Percentiles rank a stretch among this genome's conserved stretches.
Conservation (phyloP, 352 stramenopile species). For the Globisporangium cylindrosporum region DNA sequence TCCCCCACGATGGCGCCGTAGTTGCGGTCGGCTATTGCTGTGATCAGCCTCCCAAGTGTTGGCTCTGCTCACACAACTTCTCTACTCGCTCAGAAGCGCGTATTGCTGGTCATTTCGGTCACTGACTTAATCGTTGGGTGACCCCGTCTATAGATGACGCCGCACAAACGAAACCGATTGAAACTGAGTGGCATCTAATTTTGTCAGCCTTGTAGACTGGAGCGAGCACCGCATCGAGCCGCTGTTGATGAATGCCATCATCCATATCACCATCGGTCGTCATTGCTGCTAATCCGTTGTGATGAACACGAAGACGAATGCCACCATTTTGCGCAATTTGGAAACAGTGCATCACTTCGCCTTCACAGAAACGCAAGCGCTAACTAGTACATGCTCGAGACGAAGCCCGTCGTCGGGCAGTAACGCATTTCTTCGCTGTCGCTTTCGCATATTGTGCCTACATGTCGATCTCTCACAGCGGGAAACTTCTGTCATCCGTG, state of each 20-base stretch:
- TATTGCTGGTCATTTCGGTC: background rate
- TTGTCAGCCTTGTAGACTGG: background rate
- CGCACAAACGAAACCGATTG: background rate
- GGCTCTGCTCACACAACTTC: background rate
- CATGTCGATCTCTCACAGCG: too few species aligned
- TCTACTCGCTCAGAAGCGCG: background rate
- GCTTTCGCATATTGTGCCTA: too few species aligned
- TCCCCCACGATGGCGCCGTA: background rate
- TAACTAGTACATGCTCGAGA: too few species aligned
- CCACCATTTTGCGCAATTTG: too few species aligned
- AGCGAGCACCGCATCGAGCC: background rate
- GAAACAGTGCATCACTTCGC: background rate
- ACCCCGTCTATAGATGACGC: constrained; percentile 5
- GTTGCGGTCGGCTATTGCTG: background rate
- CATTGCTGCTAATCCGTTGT: too few species aligned
- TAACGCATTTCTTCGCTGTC: too few species aligned
- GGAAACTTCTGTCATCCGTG: too few species aligned
- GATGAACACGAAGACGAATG: too few species aligned
- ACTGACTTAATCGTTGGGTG: background rate
- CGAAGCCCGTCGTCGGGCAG: too few species aligned
- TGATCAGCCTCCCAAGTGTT: background rate
- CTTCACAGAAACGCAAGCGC: too few species aligned
- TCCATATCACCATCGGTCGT: background rate
- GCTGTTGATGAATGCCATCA: background rate
- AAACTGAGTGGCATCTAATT: constrained; percentile 5